phyloP scores from a whole-genome alignment of 106 monocot species.

The Platanthera zijinensis region DNA sequence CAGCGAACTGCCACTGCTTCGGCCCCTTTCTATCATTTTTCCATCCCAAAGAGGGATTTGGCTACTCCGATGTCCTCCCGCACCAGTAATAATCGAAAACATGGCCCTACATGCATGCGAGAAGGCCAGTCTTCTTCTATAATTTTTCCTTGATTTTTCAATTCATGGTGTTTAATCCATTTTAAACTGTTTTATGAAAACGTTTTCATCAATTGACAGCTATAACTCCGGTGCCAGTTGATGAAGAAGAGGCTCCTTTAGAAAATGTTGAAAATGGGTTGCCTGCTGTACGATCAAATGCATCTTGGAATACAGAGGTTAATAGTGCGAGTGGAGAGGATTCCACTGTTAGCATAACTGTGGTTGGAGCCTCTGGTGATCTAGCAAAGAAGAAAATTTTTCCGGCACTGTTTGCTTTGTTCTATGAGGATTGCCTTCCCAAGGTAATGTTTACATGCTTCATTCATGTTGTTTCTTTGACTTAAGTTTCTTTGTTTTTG shows the following conservation, averaged over 20 bases:
- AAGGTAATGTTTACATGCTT: constrained; percentile 32
- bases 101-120: background rate
- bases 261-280: constrained; percentile 42
- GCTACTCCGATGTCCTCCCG: background rate
- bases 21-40: background rate
- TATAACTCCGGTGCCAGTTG: constrained; percentile 6
- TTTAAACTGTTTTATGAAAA: background rate
- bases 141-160: background rate
- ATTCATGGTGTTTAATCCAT: background rate
- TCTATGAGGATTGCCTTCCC: constrained; percentile 87
- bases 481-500: background rate
- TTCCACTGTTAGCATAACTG: constrained; percentile 75
- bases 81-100: background rate
- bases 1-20: background rate
- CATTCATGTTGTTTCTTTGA: background rate
- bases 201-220: constrained; percentile 5
- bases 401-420: constrained; percentile 91
- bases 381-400: constrained; percentile 98
- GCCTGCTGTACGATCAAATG: constrained; percentile 19
- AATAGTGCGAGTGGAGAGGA: constrained; percentile 19
- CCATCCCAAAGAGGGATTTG: background rate
- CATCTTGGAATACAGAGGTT: constrained; percentile 5
- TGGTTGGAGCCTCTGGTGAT: constrained; percentile 92
- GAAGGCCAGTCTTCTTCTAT: background rate
- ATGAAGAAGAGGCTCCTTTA: constrained; percentile 21